Conservation (phyloP, 202 grass and related monocot species). For the Schoenoplectus tabernaemontani region DNA sequence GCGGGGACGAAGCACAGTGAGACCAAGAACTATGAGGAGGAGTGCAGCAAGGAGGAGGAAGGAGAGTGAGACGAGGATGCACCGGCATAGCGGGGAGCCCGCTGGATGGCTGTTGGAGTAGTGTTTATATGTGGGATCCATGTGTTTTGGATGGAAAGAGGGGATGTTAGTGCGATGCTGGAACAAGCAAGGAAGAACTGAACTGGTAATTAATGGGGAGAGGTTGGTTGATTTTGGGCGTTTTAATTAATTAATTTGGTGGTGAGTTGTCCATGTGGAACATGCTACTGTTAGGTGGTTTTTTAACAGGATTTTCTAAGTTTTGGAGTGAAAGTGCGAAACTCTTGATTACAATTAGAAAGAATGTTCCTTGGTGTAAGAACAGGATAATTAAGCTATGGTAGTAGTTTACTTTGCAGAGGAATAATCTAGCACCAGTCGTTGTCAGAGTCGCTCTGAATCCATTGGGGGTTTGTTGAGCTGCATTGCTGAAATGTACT, state of each 20-base stretch:
- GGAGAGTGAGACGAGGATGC: not conserved
- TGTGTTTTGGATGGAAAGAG: not conserved
- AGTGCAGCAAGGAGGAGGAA: not conserved
- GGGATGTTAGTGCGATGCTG: not conserved
- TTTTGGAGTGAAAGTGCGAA: not conserved
- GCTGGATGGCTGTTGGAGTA: not conserved
- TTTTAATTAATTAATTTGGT: not conserved
- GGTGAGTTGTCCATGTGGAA: not conserved
- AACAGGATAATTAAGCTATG: too few species aligned
- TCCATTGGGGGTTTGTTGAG: conserved; percentile 23
- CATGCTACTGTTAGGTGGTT: not conserved
- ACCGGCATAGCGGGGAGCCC: not conserved
- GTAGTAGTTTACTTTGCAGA: too few species aligned
- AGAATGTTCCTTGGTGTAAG: too few species aligned
- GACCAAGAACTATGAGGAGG: conserved; percentile 22
- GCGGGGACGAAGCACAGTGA: conserved; percentile 19
- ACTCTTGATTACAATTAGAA: not conserved
- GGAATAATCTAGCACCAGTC: too few species aligned
- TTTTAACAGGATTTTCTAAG: not conserved
- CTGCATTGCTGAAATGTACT: not conserved
- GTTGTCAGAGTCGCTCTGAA: not conserved
- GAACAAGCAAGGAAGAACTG: not conserved
- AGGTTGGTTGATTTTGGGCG: not conserved
- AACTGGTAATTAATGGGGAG: not conserved
- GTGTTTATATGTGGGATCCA: conserved; percentile 17